These are phyloP conservation scores for Stephania japonica DNA, from an alignment of 164 flowering plant genomes.

Conservation along the genomic window DNA sequence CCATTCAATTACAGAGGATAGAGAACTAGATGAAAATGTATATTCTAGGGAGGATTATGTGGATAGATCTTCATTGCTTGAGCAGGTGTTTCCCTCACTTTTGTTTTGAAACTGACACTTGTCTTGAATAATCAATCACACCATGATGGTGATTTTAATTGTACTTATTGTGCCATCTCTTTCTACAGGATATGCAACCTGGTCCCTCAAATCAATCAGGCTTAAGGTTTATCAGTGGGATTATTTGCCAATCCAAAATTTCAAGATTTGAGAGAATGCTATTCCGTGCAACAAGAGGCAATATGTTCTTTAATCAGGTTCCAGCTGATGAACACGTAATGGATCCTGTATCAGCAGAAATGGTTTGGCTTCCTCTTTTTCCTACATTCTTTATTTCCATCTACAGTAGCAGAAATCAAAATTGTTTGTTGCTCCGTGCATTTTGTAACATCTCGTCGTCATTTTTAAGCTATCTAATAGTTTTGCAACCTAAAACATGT, in stretches of 20 bases:
- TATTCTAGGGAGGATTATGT: conserved; percentile 43
- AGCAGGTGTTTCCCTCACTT: conserved; percentile 46
- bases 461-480: background rate
- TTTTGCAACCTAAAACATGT: background rate
- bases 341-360: conserved; percentile 80
- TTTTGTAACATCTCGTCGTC: background rate
- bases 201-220: conserved; percentile 72
- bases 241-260: conserved; percentile 69
- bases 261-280: conserved; percentile 91
- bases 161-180: conserved; percentile 1
- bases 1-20: conserved; percentile 56
- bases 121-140: conserved; percentile 7
- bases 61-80: conserved; percentile 76
- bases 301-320: conserved; percentile 95
- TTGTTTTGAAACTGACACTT: too few relatives aligned
- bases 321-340: conserved; percentile 65
- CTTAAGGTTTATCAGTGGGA: conserved; percentile 87
- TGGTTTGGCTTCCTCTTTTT: conserved; percentile 35
- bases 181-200: conserved; percentile 64
- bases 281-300: conserved; percentile 97
- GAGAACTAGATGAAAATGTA: conserved; percentile 67
- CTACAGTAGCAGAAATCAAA: background rate
- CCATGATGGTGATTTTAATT: conserved; percentile 5
- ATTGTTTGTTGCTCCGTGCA: background rate
- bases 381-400: background rate